phyloP scores from a whole-genome alignment of 2,329 filamentous ascomycete genomes.

The Magnaporthiopsis incrustans region DNA sequence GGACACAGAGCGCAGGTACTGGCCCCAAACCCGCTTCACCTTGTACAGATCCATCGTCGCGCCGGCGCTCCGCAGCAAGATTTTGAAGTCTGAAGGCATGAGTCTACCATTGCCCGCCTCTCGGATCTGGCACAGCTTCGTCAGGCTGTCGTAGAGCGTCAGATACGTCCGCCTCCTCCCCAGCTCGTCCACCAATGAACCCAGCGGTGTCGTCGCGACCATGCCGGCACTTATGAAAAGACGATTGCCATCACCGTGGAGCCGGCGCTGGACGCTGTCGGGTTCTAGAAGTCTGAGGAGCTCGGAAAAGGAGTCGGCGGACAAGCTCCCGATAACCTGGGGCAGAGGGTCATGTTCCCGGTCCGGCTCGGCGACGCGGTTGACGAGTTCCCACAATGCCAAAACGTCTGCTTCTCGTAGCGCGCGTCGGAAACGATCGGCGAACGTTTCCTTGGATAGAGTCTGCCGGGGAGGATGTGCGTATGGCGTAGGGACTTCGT shows the following conservation, averaged over 20 bases:
- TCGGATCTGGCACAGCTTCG: conserved; percentile 27
- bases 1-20: neutral
- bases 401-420: conserved; percentile 3
- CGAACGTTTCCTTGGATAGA: neutral
- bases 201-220: conserved; percentile 29
- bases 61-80: conserved; percentile 39
- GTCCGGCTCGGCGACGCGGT: neutral
- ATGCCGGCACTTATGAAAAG: conserved; percentile 28
- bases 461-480: no score
- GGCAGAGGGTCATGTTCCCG: neutral
- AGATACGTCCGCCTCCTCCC: conserved; percentile 36
- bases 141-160: conserved; percentile 26
- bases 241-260: conserved; percentile 24
- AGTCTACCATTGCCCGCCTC: conserved; percentile 19
- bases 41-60: conserved; percentile 29
- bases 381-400: conserved; percentile 5
- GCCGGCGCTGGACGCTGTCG: conserved; percentile 33
- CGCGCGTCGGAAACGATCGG: neutral
- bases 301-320: conserved; percentile 52
- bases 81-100: conserved; percentile 32
- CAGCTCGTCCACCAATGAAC: conserved; percentile 30
- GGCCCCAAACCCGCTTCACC: conserved; percentile 22
- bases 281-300: conserved; percentile 57
- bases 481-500: no score
- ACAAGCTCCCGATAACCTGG: conserved; percentile 30